Percentiles rank a stretch among this genome's conserved stretches.
phyloP scores from a whole-genome alignment of 306 rosid genomes.

The Fagus sylvatica region DNA sequence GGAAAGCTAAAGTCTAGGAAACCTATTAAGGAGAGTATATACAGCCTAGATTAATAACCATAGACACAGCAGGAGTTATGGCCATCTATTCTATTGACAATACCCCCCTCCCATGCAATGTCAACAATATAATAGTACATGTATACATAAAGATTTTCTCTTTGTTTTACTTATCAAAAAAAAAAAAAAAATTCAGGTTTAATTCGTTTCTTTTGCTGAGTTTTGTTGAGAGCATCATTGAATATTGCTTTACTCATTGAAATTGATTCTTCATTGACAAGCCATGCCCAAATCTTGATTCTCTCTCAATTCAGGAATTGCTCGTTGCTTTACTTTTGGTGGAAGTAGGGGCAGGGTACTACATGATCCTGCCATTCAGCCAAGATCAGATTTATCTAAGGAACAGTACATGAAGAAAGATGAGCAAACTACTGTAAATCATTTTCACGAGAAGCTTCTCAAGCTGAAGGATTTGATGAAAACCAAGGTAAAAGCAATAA shows the following conservation, averaged over 20 bases:
- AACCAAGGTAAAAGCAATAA: constrained; percentile 55
- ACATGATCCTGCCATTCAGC: constrained; percentile 70
- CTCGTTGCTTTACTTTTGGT: constrained; percentile 93
- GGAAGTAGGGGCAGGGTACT: constrained; percentile 72
- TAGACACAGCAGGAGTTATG: too few species aligned
- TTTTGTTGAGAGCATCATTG: neutral
- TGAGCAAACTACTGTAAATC: constrained; percentile 81
- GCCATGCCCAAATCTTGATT: neutral
- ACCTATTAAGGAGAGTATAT: too few species aligned
- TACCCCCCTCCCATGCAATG: too few species aligned
- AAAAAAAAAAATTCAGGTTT: too few species aligned
- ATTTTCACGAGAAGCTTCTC: constrained; percentile 90
- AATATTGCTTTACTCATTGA: neutral
- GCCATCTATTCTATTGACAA: too few species aligned
- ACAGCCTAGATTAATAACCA: too few species aligned
- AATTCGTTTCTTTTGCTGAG: neutral
- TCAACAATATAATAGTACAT: neutral
- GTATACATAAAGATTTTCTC: neutral
- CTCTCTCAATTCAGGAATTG: constrained; percentile 58
- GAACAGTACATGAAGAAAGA: constrained; percentile 72
- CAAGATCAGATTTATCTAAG: constrained; percentile 62
- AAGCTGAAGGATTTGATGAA: constrained; percentile 92
- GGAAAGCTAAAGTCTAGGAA: too few species aligned
- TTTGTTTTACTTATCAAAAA: neutral
- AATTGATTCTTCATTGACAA: neutral